These are phyloP conservation scores for Russula virescens DNA, from an alignment of 768 basidiomycete species.

Conservation along the genomic window DNA sequence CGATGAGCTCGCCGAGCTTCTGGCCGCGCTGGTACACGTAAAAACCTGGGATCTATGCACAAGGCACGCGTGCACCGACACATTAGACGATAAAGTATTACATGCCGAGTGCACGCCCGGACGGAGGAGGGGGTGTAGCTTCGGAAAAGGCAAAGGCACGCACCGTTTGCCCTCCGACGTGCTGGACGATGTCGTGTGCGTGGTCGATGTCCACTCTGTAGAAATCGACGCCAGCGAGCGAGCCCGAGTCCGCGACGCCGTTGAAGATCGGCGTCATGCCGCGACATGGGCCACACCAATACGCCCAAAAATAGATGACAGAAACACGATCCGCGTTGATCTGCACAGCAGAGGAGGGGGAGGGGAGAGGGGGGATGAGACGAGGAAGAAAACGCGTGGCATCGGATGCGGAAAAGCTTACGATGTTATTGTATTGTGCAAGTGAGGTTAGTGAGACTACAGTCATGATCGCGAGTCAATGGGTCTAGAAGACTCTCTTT, in stretches of 20 bases:
- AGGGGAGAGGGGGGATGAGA: not conserved
- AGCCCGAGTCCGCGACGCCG: slow-evolving; percentile 13
- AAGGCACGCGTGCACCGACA: not conserved
- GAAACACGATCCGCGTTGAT: slow-evolving; percentile 6
- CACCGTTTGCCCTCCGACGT: slow-evolving; percentile 16
- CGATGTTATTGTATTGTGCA: slow-evolving; percentile 12
- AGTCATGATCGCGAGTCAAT: slow-evolving; percentile 5
- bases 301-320: slow-evolving; percentile 19
- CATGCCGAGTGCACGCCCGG: not conserved
- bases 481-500: not conserved
- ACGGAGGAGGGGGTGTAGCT: not conserved
- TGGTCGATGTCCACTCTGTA: slow-evolving; percentile 21
- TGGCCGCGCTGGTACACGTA: slow-evolving; percentile 13
- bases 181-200: slow-evolving; percentile 5
- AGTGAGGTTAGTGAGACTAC: slow-evolving; percentile 16
- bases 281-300: slow-evolving; percentile 20
- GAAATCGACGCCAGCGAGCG: slow-evolving; percentile 14
- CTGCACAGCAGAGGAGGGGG: not conserved
- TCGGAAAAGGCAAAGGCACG: not conserved
- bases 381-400: not conserved
- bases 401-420: not conserved
- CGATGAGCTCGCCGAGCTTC: slow-evolving; percentile 14
- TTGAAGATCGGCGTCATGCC: slow-evolving; percentile 19
- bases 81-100: not conserved
- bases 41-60: slow-evolving; percentile 19